Base-by-base conservation (phyloP, 208 protist genomes). In the Crithidia bombi region DNA sequence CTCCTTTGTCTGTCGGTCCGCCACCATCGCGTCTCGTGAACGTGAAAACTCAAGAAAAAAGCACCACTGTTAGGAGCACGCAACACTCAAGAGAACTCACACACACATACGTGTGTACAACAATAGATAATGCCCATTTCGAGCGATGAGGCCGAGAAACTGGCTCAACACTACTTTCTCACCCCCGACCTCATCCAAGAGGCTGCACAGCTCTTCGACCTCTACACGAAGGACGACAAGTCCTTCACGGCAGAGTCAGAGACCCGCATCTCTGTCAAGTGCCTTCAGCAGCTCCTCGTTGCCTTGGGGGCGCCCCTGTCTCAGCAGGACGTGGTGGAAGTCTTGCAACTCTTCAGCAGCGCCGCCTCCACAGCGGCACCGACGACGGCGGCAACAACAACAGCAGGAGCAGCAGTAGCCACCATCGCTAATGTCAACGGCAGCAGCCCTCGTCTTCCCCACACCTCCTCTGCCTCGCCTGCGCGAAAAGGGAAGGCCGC, bases 211-310 rank as follows among this genome's bases (percentile, higher is more conserved):
- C 77, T 86, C 23, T 89, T 86, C 63, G 56, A 73, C 35, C 19
- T 28, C 7, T 86, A 86, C 44, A 54, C 49, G 5, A 51, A 17
- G 2, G 64, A 55, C 28, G 36, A 69, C 33, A 47, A n/a, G n/a
- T n/a, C 25, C 11, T 38, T 12, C 2, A 35, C 25, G 4, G 43
- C 59, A 25, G 25, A 44, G 12, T 39, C 28, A n/a, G 65, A 81
- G 21, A 51, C 79, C n/a, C 33, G 30, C 32, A 73, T 83, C 3
- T 76, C 74, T 5, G 74, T 86, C 19, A 30, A 64, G 25, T 83
- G 76, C 2, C 59, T 93, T 21, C 83, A 87, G 59, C 65, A 69
- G 57, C 78, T 89, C 23, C 78, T 88, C 50, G 35, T 78, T 10
- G 79, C 80, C 33, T 35, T 90, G 23, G 83, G 78, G 12, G 64